Percentiles rank a stretch among this genome's conserved stretches.
These are phyloP conservation scores for Fusarium sublunatum DNA, from an alignment of 2,329 filamentous ascomycete species.

Conservation along the genomic window DNA sequence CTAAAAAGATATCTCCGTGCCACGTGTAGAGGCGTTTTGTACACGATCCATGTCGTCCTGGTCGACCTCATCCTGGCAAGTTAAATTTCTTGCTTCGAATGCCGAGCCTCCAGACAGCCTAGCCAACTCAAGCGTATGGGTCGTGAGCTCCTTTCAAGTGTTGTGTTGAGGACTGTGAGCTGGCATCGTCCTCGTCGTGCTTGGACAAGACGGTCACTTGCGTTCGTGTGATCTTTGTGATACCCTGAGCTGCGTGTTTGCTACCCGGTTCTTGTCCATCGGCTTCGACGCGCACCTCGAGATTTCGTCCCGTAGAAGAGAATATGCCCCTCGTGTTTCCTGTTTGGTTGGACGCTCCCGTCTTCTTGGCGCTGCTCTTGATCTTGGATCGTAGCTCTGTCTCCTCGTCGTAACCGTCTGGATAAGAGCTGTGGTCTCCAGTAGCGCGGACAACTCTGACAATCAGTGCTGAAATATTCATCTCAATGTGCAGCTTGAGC, in stretches of 20 bases:
- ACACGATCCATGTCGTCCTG: not conserved
- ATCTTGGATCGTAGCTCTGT: slow-evolving; percentile 37
- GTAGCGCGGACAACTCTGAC: slow-evolving; percentile 42
- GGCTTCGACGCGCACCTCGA: slow-evolving; percentile 27
- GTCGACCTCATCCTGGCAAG: not conserved
- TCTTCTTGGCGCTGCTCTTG: slow-evolving; percentile 3
- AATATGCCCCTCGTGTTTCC: slow-evolving; percentile 9
- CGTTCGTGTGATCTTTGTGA: slow-evolving; percentile 42
- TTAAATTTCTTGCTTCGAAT: not conserved
- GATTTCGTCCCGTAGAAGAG: slow-evolving; percentile 20
- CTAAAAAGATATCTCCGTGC: not conserved
- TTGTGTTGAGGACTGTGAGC: slow-evolving; percentile 39
- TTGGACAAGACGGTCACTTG: slow-evolving; percentile 34
- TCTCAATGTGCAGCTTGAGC: slow-evolving; percentile 43
- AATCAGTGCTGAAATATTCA: slow-evolving; percentile 43
- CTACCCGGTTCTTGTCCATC: not conserved
- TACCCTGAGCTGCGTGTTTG: slow-evolving; percentile 22
- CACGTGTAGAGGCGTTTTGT: not conserved
- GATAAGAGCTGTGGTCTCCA: slow-evolving; percentile 38
- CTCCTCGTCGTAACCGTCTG: slow-evolving; percentile 11
- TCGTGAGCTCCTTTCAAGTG: slow-evolving; percentile 28
- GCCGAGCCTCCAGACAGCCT: not conserved
- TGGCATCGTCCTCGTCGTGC: slow-evolving; percentile 35
- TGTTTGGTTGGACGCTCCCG: slow-evolving; percentile 4
- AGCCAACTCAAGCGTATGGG: slow-evolving; percentile 6